Base-by-base conservation (phyloP, 2,329 filamentous ascomycete species). In the Colletotrichum sp. region DNA sequence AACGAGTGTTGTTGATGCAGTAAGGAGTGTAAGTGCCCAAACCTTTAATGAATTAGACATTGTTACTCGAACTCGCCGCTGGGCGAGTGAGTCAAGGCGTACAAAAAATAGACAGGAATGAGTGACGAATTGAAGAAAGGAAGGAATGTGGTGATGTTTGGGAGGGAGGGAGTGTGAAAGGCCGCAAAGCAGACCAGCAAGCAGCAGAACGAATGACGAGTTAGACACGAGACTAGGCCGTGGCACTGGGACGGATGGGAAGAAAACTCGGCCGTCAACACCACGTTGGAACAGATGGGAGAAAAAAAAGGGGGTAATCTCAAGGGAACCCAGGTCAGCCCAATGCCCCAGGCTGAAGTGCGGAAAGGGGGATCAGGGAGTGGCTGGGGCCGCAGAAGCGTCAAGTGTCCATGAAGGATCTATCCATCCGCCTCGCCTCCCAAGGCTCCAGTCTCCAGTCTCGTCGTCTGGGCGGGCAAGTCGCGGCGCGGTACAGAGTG, bases 1-100 rank as follows among this genome's bases (percentile, higher is more conserved):
- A 78, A 82, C 81, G 78, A 83, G 71, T 62, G 81, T 80, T 34
- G 64, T 64, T 52, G 73, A 73, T 30, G 70, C 18, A 32, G 70
- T 68, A 76, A 76, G 73, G 73, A 76, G 73, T 76, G 73, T 76
- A 26, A 76, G 71, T 73, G 73, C 70, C 73, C 73, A 76, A 73
- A 39, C 64, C 73, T 73, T 59, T 76, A 76, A 66, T 73, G 73
- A 76, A 76, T 76, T 76, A 76, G 73, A 76, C 73, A 76, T 76
- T 76, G 71, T 65, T 44, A 76, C 73, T 73, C 73, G 30, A 73
- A 74, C 73, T 76, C 73, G 73, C 73, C 73, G 57, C 70, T 44
- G 73, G 70, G 73, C 73, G 73, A 76, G 73, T 64, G 73, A 76
- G 73, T 66, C 72, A 49, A 39, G 34, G 26, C 44, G 59, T 76